Base-by-base conservation (phyloP, 371 early-diverging fungal species). In the Mucor saturninus region DNA sequence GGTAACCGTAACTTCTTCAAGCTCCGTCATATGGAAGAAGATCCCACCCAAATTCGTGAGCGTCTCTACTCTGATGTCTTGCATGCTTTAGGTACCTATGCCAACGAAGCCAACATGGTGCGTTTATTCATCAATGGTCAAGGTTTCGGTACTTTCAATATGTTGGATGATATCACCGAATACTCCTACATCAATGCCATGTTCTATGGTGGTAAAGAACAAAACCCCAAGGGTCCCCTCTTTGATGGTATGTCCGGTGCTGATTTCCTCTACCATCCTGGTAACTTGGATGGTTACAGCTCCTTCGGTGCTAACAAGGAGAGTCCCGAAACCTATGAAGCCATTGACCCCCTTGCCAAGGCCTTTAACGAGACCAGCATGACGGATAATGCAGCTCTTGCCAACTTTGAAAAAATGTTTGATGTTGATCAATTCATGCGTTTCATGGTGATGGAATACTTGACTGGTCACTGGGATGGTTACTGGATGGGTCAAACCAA, bases 381-480 rank as follows among this genome's bases (percentile, higher is more conserved):
- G 54, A 56, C 69, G 8, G 67, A 82, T 52, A 79, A 85, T 54
- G 72, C 67, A 9, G 69, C 76, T 40, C 43, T 83, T 13, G 73
- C 68, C 4, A 67, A 64, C 31, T 69, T 83, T 61, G 65, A 66
- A 67, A 67, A 69, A 37, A 30, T 40, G 32, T 74, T 85, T 53
- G 81, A 83, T 42, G 35, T 73, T 15, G 86, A 85, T 28, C 59
- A 57, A 1, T 80, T 81, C 61, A 32, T 85, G 39, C 83, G 86
- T n/a, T 82, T 81, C 72, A 83, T 85, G 83, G 86, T 85, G 31
- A 61, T 83, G 62, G 86, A 85, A 64, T 85, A 82, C 71, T 71
- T 83, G 35, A 62, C 77, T 52, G 86, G 73, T 28, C 61, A 78
- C 52, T 85, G 86, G 86, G 86, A 85, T 56, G 83, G 79, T 38